phyloP scores from a whole-genome alignment of 164 flowering plant species.

The Magnolia officinalis region DNA sequence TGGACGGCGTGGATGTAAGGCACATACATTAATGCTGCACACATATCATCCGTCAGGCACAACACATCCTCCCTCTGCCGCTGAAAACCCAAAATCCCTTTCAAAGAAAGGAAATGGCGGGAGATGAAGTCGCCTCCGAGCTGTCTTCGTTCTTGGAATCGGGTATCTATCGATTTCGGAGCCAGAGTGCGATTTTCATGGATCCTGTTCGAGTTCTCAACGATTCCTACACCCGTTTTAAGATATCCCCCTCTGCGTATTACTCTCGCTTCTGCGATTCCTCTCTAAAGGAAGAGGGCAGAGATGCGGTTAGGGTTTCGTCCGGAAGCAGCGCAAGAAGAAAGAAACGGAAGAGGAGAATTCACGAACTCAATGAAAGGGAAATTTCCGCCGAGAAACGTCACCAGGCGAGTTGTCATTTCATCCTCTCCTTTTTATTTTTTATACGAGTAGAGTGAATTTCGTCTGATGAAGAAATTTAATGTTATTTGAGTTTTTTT shows the following conservation, averaged over 20 bases:
- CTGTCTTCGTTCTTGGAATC: constrained; percentile 38
- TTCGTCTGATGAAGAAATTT: not conserved
- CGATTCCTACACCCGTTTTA: constrained; percentile 56
- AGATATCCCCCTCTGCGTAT: constrained; percentile 66
- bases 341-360: constrained; percentile 47
- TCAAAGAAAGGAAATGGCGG: not conserved
- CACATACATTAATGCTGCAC: no score
- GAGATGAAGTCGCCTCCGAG: not conserved
- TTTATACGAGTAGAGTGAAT: not conserved
- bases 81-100: not conserved
- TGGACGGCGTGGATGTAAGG: no score
- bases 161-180: constrained; percentile 54
- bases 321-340: constrained; percentile 7
- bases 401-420: constrained; percentile 53
- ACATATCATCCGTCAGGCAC: no score
- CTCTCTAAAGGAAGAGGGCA: not conserved
- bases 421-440: not conserved
- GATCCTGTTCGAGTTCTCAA: constrained; percentile 86
- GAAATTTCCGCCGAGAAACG: constrained; percentile 69
- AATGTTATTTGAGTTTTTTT: no score
- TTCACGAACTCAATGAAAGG: constrained; percentile 43
- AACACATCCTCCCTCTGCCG: no score
- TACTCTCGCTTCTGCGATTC: constrained; percentile 72
- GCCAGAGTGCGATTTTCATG: constrained; percentile 46
- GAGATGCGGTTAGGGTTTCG: constrained; percentile 9